A percentile compares a stretch with the other conserved stretches of the same genome.
Evolutionary conservation across 768 basidiomycete genomes (phyloP).

Genomic region (Symmetrospora coprosmae): DNA sequence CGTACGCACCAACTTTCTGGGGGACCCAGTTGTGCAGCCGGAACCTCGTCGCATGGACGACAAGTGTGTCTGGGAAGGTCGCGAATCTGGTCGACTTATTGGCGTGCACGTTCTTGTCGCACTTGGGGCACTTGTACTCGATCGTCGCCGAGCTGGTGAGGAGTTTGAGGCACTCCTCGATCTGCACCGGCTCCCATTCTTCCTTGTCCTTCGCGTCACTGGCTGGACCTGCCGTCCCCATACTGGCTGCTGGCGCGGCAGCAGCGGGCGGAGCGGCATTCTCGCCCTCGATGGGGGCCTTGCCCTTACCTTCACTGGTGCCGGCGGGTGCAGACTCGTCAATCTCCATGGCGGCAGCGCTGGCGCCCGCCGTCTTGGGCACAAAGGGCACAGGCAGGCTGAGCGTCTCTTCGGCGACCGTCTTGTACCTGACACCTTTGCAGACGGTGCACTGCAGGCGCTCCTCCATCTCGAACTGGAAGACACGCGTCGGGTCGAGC

Average conservation of each 20-base stretch:
- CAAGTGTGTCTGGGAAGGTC: slow-evolving; percentile 73
- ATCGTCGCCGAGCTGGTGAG: slow-evolving; percentile 46
- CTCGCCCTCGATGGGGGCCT: slow-evolving; percentile 3
- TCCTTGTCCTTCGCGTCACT: slow-evolving; percentile 47
- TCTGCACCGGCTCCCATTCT: slow-evolving; percentile 49
- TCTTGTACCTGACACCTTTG: slow-evolving; percentile 62
- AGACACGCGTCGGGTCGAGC: slow-evolving; percentile 56
- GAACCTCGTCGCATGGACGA: slow-evolving; percentile 85
- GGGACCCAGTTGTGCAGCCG: slow-evolving; percentile 95
- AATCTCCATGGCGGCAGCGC: slow-evolving; percentile 19
- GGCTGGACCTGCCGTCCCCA: slow-evolving; percentile 32
- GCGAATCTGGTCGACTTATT: slow-evolving; percentile 63
- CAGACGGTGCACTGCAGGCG: slow-evolving; percentile 68
- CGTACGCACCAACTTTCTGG: slow-evolving; percentile 61
- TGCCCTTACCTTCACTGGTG: slow-evolving; percentile 18
- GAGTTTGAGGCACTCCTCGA: slow-evolving; percentile 51
- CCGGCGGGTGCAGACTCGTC: background rate
- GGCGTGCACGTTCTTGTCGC: slow-evolving; percentile 54
- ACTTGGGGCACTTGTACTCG: slow-evolving; percentile 68
- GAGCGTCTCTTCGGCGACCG: slow-evolving; percentile 61
- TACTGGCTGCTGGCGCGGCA: background rate
- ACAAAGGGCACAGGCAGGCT: slow-evolving; percentile 63
- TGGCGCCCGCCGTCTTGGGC: slow-evolving; percentile 38
- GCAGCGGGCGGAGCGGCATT: background rate
- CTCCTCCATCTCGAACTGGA: slow-evolving; percentile 74